A percentile compares a stretch with the other conserved stretches of the same genome.
phyloP scores from a whole-genome alignment of 257 asterid species.

The Jacaranda copaia region DNA sequence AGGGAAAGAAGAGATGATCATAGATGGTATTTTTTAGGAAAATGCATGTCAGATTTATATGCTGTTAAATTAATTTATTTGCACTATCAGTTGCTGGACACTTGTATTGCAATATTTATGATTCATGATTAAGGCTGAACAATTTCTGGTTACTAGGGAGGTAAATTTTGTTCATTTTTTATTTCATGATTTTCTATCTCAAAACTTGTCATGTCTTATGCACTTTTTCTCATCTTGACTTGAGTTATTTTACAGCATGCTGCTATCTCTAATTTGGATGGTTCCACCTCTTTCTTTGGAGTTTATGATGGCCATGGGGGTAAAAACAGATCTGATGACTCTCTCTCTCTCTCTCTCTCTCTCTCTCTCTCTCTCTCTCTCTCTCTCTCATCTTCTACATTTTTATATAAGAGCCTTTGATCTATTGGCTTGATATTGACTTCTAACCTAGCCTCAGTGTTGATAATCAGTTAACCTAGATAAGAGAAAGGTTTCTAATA shows the following conservation, averaged over 20 bases:
- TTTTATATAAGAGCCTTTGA: constrained; percentile 12
- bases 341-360: no score
- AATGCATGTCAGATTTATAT: constrained; percentile 12
- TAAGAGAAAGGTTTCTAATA: constrained; percentile 23
- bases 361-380: constrained; percentile 25
- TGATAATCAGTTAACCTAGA: constrained; percentile 28
- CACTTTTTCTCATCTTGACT: constrained; percentile 37
- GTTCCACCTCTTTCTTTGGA: constrained; percentile 85
- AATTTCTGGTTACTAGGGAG: constrained; percentile 25
- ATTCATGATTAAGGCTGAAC: constrained; percentile 24
- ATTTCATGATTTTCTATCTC: constrained; percentile 6
- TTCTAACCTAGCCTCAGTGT: constrained; percentile 18
- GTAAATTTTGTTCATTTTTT: not conserved
- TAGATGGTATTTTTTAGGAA: constrained; percentile 25
- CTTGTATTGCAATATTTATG: constrained; percentile 21
- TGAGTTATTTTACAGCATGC: constrained; percentile 81
- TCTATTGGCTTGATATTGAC: constrained; percentile 17
- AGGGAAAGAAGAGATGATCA: constrained; percentile 24
- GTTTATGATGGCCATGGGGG: constrained; percentile 99
- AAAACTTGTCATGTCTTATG: constrained; percentile 15
- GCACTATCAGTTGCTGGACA: constrained; percentile 26
- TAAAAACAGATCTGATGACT: constrained; percentile 45
- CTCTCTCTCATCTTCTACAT: not conserved
- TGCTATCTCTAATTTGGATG: constrained; percentile 77
- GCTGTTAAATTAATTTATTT: constrained; percentile 27